A percentile compares a stretch with the other conserved stretches of the same genome.
Conservation (phyloP, 139 green algal species). For the Chlamydomonas sp. region DNA sequence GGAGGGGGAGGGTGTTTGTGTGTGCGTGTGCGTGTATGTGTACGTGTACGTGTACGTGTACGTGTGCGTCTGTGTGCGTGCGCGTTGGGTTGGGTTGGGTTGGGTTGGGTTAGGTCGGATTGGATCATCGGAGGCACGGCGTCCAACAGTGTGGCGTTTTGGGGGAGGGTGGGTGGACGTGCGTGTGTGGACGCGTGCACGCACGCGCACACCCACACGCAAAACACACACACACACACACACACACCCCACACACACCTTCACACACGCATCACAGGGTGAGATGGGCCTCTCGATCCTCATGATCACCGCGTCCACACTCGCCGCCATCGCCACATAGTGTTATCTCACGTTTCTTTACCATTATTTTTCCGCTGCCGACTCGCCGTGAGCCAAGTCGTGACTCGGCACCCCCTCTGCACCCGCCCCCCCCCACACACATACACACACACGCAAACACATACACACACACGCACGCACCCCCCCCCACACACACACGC, state of each 20-base stretch:
- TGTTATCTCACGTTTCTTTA: too few relatives aligned
- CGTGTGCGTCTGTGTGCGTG: neutral
- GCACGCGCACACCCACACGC: neutral
- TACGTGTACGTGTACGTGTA: neutral
- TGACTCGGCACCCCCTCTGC: neutral
- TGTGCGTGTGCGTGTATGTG: conserved; percentile 1
- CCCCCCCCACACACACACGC: conserved; percentile 15
- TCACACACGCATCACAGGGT: too few relatives aligned
- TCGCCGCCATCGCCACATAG: too few relatives aligned
- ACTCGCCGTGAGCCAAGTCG: conserved; percentile 38
- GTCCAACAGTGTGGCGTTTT: conserved; percentile 74
- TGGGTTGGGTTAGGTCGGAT: conserved; percentile 29
- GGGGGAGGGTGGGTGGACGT: too few relatives aligned
- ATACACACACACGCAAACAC: neutral
- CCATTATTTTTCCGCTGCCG: too few relatives aligned
- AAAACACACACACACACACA: neutral
- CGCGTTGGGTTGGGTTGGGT: neutral
- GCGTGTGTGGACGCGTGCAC: too few relatives aligned
- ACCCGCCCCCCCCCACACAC: too few relatives aligned
- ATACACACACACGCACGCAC: neutral
- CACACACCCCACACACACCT: conserved; percentile 13
- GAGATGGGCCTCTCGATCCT: too few relatives aligned
- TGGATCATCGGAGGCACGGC: conserved; percentile 57
- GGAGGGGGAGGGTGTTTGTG: neutral
- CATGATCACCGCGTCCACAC: too few relatives aligned